Conservation (phyloP, 208 protist genomes). For the Trypanosoma boissoni region DNA sequence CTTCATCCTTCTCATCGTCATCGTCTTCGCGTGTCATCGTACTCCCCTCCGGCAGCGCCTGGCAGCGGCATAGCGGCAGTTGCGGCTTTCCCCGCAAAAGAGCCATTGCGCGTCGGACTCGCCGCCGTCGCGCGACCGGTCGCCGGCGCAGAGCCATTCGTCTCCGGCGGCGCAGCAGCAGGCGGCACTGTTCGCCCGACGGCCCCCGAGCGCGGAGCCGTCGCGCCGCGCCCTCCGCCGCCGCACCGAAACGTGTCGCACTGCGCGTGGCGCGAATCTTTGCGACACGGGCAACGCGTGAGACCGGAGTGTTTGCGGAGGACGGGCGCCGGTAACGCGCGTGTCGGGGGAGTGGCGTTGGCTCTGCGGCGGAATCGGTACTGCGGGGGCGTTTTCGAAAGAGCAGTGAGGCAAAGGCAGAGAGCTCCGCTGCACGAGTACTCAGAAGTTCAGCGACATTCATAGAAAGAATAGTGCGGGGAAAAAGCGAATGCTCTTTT, state of each 20-base stretch:
- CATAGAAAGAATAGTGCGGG: constrained; percentile 34
- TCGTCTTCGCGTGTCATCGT: too few relatives aligned
- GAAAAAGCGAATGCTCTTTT: too few relatives aligned
- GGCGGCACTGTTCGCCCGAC: constrained; percentile 36
- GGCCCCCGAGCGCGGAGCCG: too few relatives aligned
- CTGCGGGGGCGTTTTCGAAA: constrained; percentile 22
- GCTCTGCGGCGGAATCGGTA: neutral
- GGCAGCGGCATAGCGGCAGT: constrained; percentile 28
- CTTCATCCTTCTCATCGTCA: constrained; percentile 18
- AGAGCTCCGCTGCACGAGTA: constrained; percentile 34
- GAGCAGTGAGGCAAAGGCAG: constrained; percentile 34
- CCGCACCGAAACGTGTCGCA: constrained; percentile 7
- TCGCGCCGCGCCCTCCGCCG: too few relatives aligned
- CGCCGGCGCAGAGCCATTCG: constrained; percentile 42
- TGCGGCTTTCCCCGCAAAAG: constrained; percentile 28
- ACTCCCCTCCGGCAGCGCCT: too few relatives aligned
- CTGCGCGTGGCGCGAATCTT: constrained; percentile 15
- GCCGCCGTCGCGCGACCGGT: constrained; percentile 21
- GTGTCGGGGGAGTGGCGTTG: neutral
- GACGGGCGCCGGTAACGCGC: constrained; percentile 61
- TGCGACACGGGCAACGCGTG: constrained; percentile 35
- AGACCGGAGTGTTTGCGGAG: constrained; percentile 59
- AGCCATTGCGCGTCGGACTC: constrained; percentile 12
- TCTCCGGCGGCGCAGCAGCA: constrained; percentile 38
- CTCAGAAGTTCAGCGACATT: constrained; percentile 39